Evolutionary conservation across 2,329 filamentous ascomycete genomes (phyloP).

Genomic region (Orbilia blumenaviensis): DNA sequence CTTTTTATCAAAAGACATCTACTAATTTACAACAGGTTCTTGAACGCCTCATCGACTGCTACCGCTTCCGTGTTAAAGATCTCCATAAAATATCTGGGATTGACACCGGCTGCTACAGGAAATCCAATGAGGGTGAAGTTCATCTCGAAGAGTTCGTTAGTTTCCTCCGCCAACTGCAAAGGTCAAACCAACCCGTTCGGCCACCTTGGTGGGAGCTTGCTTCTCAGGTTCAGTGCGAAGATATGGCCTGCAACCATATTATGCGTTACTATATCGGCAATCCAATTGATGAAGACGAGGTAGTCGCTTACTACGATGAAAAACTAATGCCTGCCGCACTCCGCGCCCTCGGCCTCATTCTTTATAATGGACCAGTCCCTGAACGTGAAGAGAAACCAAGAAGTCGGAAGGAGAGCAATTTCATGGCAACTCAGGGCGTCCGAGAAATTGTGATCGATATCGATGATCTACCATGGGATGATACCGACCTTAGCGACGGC

Average conservation of each 20-base stretch:
- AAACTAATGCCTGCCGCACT: conserved; percentile 26
- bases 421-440: background rate
- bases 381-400: background rate
- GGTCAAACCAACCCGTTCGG: conserved; percentile 20
- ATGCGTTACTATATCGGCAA: conserved; percentile 33
- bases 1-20: background rate
- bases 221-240: conserved; percentile 30
- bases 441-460: too few relatives aligned
- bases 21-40: conserved; percentile 11
- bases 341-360: conserved; percentile 12
- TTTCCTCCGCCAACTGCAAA: conserved; percentile 33
- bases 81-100: conserved; percentile 29
- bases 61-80: conserved; percentile 34
- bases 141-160: conserved; percentile 35
- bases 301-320: conserved; percentile 14
- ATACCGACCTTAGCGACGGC: background rate
- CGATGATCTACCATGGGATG: too few relatives aligned
- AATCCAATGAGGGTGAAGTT: background rate
- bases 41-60: conserved; percentile 43
- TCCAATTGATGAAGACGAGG: conserved; percentile 8
- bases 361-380: conserved; percentile 22
- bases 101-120: conserved; percentile 14
- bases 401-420: background rate
- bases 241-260: conserved; percentile 37
- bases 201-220: conserved; percentile 41